A percentile compares a stretch with the other conserved stretches of the same genome.
phyloP scores from a whole-genome alignment of 345 rosid species.

The Lenwebbia sp. region DNA sequence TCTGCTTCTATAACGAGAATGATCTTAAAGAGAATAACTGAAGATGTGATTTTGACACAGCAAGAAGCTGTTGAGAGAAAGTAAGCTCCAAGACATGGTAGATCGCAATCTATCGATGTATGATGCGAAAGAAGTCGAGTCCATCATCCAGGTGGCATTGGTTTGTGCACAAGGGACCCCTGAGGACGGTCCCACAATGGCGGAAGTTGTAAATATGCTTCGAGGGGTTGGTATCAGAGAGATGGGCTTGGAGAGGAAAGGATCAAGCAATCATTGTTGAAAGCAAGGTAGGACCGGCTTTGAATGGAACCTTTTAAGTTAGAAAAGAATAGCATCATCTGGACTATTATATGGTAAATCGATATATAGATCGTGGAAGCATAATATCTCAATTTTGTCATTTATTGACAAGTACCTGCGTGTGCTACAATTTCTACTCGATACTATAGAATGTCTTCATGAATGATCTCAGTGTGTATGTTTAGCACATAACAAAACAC shows the following conservation, averaged over 20 bases:
- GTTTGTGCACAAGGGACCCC: too few species aligned
- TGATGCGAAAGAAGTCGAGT: slow-evolving; percentile 56
- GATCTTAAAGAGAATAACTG: neutral
- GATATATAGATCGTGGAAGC: too few species aligned
- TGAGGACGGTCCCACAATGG: too few species aligned
- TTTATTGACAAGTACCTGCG: neutral
- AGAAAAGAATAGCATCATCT: too few species aligned
- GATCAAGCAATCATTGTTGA: too few species aligned
- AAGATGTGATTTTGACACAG: slow-evolving; percentile 25
- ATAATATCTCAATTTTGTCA: too few species aligned
- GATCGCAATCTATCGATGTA: slow-evolving; percentile 45
- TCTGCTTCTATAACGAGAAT: neutral
- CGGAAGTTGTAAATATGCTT: too few species aligned
- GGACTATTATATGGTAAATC: too few species aligned
- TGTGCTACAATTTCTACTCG: neutral
- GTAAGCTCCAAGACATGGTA: slow-evolving; percentile 62
- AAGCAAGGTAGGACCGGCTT: too few species aligned
- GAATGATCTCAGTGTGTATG: neutral
- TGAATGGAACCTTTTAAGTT: too few species aligned
- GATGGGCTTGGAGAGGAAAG: too few species aligned
- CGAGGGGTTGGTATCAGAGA: too few species aligned
- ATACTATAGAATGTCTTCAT: neutral
- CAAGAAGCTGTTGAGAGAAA: slow-evolving; percentile 57
- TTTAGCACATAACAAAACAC: neutral
- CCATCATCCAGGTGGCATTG: slow-evolving; percentile 61